Conservation (phyloP, 352 stramenopile genomes). For the Globisporangium uncinulatum region DNA sequence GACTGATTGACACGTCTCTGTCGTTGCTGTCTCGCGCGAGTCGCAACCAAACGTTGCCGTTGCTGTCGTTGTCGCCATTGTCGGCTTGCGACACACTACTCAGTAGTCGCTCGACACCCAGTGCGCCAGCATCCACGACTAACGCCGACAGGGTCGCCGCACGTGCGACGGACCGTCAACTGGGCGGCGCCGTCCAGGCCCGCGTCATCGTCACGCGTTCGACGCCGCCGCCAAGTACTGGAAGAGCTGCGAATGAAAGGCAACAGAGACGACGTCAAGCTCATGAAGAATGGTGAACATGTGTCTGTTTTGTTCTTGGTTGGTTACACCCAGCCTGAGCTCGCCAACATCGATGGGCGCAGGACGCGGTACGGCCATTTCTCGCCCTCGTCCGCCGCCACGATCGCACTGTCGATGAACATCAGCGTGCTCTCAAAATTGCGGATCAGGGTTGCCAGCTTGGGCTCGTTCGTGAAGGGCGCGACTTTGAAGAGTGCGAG, state of each 20-base stretch:
- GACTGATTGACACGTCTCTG: slow-evolving; percentile 28
- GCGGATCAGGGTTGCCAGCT: slow-evolving; percentile 16
- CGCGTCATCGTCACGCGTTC: slow-evolving; percentile 40
- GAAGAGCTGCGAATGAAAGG: too few species aligned
- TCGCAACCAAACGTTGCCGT: too few species aligned
- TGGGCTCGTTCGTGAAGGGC: slow-evolving; percentile 21
- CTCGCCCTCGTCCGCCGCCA: slow-evolving; percentile 18
- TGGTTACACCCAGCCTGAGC: slow-evolving; percentile 32
- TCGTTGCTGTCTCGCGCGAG: slow-evolving; percentile 9
- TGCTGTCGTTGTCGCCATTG: slow-evolving; percentile 10
- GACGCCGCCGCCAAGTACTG: too few species aligned
- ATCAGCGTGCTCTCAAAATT: slow-evolving; percentile 20
- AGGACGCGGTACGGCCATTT: slow-evolving; percentile 26
- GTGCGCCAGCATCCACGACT: slow-evolving; percentile 48
- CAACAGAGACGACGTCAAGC: too few species aligned
- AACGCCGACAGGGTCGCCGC: slow-evolving; percentile 66
- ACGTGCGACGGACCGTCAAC: slow-evolving; percentile 64
- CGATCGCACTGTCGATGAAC: slow-evolving; percentile 24
- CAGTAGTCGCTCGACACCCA: slow-evolving; percentile 45
- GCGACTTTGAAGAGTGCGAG: slow-evolving; percentile 18
- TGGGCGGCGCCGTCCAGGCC: slow-evolving; percentile 57
- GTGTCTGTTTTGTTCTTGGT: too few species aligned
- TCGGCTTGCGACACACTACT: not conserved
- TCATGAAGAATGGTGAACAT: too few species aligned
- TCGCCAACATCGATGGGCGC: slow-evolving; percentile 20